These are phyloP conservation scores for Penicillium lividum DNA, from an alignment of 495 filamentous ascomycete species.

Conservation along the genomic window DNA sequence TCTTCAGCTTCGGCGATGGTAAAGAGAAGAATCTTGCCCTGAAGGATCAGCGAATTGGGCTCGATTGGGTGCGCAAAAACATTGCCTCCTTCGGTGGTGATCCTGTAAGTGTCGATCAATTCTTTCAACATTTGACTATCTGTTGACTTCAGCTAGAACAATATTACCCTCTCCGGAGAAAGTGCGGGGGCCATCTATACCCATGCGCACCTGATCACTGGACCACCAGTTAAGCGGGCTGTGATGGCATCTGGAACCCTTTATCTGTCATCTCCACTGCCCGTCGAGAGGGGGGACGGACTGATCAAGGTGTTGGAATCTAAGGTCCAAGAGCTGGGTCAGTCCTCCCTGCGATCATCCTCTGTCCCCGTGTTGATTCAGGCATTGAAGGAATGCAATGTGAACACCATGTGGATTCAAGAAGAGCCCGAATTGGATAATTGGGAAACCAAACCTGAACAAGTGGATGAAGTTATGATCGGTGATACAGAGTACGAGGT, in stretches of 20 bases:
- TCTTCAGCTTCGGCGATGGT: conserved; percentile 63
- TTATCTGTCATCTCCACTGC: conserved; percentile 38
- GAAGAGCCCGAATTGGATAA: conserved; percentile 33
- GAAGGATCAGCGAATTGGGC: conserved; percentile 65
- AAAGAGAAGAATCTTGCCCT: conserved; percentile 56
- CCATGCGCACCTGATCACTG: conserved; percentile 41
- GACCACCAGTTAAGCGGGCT: conserved; percentile 38
- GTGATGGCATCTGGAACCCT: conserved; percentile 40
- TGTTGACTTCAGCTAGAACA: conserved; percentile 23
- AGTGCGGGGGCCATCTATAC: conserved; percentile 44
- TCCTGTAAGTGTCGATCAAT: conserved; percentile 31
- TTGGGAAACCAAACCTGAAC: conserved; percentile 36
- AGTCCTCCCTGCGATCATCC: conserved; percentile 30
- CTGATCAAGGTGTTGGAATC: conserved; percentile 32
- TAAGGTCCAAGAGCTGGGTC: conserved; percentile 32
- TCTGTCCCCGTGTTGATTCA: conserved; percentile 29
- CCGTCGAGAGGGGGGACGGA: conserved; percentile 29
- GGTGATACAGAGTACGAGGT: conserved; percentile 46
- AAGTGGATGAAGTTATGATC: conserved; percentile 43
- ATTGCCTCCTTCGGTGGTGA: conserved; percentile 66
- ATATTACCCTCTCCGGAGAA: conserved; percentile 41
- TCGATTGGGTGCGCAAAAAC: conserved; percentile 61
- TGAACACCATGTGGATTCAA: conserved; percentile 44
- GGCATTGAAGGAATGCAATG: conserved; percentile 36
- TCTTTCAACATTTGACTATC: background rate